These are phyloP conservation scores for Hypoxylon sp. DNA, from an alignment of 2,329 filamentous ascomycete genomes.

Conservation along the genomic window DNA sequence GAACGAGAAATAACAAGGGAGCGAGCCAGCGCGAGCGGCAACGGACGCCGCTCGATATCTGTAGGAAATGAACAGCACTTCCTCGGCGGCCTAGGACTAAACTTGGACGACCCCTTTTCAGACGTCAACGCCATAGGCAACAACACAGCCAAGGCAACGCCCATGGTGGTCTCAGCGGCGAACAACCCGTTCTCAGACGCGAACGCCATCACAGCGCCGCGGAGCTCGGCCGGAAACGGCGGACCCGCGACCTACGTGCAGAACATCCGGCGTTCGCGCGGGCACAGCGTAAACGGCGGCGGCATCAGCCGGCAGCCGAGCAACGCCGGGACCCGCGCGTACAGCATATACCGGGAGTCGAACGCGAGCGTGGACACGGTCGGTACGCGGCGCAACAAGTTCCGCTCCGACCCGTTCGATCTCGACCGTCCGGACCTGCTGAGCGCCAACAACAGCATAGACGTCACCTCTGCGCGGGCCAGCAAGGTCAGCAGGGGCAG, in stretches of 20 bases:
- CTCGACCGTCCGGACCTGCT: conserved; percentile 69
- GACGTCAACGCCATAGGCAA: conserved; percentile 61
- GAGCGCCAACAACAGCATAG: conserved; percentile 43
- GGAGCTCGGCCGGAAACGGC: conserved; percentile 50
- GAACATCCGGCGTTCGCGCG: conserved; percentile 66
- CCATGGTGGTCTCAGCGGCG: conserved; percentile 53
- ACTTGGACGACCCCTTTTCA: conserved; percentile 64
- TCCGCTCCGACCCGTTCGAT: conserved; percentile 76
- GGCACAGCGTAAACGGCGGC: conserved; percentile 59
- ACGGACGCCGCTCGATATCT: conserved; percentile 52
- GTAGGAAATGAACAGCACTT: conserved; percentile 59
- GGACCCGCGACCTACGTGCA: conserved; percentile 60
- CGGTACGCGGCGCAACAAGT: conserved; percentile 65
- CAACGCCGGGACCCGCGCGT: conserved; percentile 51
- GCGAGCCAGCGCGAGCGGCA: conserved; percentile 46
- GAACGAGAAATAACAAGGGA: conserved; percentile 37
- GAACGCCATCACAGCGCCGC: conserved; percentile 59
- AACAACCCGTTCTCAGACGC: conserved; percentile 66
- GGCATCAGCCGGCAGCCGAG: conserved; percentile 49
- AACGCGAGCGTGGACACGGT: conserved; percentile 60
- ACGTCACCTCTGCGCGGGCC: conserved; percentile 46
- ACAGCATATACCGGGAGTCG: conserved; percentile 62
- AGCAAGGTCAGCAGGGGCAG: conserved; percentile 43
- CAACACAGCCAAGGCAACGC: conserved; percentile 58
- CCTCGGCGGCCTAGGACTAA: conserved; percentile 58